phyloP scores from a whole-genome alignment of 73 alveolate genomes.

The Stentor roeselii region DNA sequence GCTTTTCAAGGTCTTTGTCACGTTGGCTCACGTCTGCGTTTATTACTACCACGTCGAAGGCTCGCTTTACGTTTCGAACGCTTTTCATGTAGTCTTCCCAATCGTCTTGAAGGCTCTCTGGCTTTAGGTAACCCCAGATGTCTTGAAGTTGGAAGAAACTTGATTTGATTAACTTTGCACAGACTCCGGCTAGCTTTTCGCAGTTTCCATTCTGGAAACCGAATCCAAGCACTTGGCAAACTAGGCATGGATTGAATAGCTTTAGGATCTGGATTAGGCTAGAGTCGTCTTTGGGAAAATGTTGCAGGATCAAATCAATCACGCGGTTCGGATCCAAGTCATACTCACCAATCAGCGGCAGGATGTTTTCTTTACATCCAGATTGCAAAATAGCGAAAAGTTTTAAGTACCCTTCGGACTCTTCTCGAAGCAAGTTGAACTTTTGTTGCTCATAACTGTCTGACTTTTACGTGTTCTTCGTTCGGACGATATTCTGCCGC shows the following conservation, averaged over 20 bases:
- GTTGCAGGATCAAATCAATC: constrained; percentile 66
- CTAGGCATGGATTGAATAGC: constrained; percentile 42
- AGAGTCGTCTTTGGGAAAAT: constrained; percentile 53
- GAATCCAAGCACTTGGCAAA: constrained; percentile 58
- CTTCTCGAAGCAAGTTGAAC: constrained; percentile 83
- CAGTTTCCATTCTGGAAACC: constrained; percentile 26
- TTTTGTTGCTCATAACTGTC: constrained; percentile 64
- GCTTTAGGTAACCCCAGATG: constrained; percentile 6
- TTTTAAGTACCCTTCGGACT: constrained; percentile 83
- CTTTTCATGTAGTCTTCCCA: background rate
- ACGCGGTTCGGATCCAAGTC: constrained; percentile 86
- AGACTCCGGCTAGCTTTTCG: background rate
- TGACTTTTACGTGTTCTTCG: constrained; percentile 28
- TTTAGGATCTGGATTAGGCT: constrained; percentile 61
- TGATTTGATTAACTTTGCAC: background rate
- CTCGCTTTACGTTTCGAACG: background rate
- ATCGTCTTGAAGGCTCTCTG: background rate
- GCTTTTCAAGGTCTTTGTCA: background rate
- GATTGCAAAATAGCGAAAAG: constrained; percentile 60
- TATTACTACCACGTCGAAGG: background rate
- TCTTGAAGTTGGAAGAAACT: background rate
- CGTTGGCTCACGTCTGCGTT: background rate
- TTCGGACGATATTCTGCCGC: constrained; percentile 22
- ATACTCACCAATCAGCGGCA: constrained; percentile 71
- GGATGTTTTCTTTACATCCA: constrained; percentile 35